A percentile compares a stretch with the other conserved stretches of the same genome.
phyloP scores from a whole-genome alignment of 306 rosid species.

The Pachyrhizus erosus region DNA sequence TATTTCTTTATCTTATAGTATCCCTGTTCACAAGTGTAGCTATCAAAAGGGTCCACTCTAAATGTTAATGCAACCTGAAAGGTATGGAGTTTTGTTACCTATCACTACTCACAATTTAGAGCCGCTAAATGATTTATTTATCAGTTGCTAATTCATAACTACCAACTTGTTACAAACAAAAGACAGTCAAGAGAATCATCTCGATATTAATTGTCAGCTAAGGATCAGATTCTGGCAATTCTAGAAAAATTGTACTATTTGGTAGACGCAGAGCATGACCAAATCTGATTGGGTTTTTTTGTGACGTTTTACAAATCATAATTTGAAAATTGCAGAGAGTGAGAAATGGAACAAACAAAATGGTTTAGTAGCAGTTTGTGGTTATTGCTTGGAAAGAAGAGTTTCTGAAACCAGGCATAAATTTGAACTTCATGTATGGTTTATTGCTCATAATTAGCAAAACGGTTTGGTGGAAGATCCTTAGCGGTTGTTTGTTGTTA shows the following conservation, averaged over 20 bases:
- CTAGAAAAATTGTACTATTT: neutral
- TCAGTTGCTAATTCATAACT: constrained; percentile 22
- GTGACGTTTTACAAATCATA: neutral
- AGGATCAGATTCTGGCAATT: constrained; percentile 25
- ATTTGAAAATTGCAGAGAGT: neutral
- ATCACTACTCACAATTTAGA: neutral
- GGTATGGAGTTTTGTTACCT: constrained; percentile 10
- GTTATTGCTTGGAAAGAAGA: neutral
- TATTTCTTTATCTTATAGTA: constrained; percentile 39
- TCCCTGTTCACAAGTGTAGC: constrained; percentile 49
- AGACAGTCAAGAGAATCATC: neutral
- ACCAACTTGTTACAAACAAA: constrained; percentile 6
- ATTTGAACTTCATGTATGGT: neutral
- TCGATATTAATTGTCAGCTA: constrained; percentile 2
- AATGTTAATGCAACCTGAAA: constrained; percentile 29
- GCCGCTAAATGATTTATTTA: constrained; percentile 2
- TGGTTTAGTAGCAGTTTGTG: neutral
- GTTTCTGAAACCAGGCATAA: constrained; percentile 23
- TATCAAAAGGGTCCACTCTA: constrained; percentile 44
- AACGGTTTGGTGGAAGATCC: neutral
- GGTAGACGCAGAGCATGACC: neutral
- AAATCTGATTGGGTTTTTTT: neutral
- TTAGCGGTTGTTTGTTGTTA: neutral
- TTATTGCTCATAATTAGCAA: neutral
- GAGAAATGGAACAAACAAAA: constrained; percentile 28